Percentiles rank a stretch among this genome's conserved stretches.
Conservation (phyloP, 1,139 yeast species). For the Tardiomyces digboiensis region DNA sequence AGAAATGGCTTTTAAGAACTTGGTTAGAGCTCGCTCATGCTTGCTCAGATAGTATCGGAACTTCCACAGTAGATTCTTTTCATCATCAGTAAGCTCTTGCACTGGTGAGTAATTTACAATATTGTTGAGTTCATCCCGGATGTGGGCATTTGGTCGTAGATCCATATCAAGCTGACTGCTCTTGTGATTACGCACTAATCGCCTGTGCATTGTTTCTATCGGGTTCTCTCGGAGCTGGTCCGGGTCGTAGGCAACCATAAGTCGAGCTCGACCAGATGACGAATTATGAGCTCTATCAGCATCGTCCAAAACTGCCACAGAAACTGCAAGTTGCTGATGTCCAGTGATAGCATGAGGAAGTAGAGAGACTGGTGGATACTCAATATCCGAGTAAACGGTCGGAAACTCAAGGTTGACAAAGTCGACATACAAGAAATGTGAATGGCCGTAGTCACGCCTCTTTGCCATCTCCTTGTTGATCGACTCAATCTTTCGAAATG, state of each 20-base stretch:
- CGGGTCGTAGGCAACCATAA: conserved; percentile 50
- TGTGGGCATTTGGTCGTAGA: conserved; percentile 78
- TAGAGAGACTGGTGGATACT: conserved; percentile 20
- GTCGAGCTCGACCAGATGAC: conserved; percentile 9
- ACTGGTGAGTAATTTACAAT: conserved; percentile 78
- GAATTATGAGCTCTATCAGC: conserved; percentile 8
- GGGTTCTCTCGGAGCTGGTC: conserved; percentile 65
- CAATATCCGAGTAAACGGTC: conserved; percentile 61
- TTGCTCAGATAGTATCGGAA: conserved; percentile 78
- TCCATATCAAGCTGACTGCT: conserved; percentile 73
- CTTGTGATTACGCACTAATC: conserved; percentile 66
- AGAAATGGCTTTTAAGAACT: conserved; percentile 77
- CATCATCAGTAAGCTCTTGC: conserved; percentile 69
- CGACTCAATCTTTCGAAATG: conserved; percentile 48
- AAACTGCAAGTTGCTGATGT: conserved; percentile 25
- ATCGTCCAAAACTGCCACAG: conserved; percentile 18
- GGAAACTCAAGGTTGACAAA: conserved; percentile 74
- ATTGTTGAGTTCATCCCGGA: conserved; percentile 59
- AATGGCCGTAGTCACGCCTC: conserved; percentile 10
- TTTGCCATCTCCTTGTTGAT: conserved; percentile 21
- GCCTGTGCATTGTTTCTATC: conserved; percentile 77
- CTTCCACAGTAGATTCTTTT: conserved; percentile 86
- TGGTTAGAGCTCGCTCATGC: conserved; percentile 68
- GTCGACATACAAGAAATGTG: conserved; percentile 52
- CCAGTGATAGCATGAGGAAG: conserved; percentile 11